These are phyloP conservation scores for Alternaria sp. DNA, from an alignment of 2,329 filamentous ascomycete species.

Conservation along the genomic window DNA sequence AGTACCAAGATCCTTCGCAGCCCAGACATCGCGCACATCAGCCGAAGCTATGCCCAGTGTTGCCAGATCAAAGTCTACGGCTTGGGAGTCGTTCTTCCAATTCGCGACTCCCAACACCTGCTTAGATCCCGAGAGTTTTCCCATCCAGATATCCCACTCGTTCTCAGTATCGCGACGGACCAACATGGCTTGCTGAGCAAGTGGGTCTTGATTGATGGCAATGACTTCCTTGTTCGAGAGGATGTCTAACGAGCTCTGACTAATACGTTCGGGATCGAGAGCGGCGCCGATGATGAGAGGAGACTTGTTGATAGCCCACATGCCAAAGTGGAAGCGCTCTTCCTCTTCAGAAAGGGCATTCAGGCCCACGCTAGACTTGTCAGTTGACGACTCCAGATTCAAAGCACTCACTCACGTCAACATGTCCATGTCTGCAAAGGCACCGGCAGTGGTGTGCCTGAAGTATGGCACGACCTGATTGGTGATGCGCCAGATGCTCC, in stretches of 20 bases:
- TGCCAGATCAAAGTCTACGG: slow-evolving; percentile 39
- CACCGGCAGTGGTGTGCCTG: slow-evolving; percentile 33
- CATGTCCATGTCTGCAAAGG: slow-evolving; percentile 53
- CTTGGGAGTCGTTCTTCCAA: slow-evolving; percentile 44
- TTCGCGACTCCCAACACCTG: slow-evolving; percentile 48
- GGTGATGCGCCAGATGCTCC: slow-evolving; percentile 42
- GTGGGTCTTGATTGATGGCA: slow-evolving; percentile 63
- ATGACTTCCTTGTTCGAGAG: slow-evolving; percentile 61
- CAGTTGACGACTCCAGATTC: background rate
- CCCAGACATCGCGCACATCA: slow-evolving; percentile 47
- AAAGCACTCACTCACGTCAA: slow-evolving; percentile 37
- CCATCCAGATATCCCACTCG: slow-evolving; percentile 48
- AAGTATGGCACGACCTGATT: slow-evolving; percentile 43
- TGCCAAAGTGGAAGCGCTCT: slow-evolving; percentile 54
- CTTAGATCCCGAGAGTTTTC: slow-evolving; percentile 44
- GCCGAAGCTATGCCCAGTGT: slow-evolving; percentile 43
- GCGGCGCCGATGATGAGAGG: slow-evolving; percentile 54
- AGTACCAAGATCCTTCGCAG: slow-evolving; percentile 26
- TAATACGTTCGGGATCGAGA: slow-evolving; percentile 34
- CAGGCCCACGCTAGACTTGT: slow-evolving; percentile 40
- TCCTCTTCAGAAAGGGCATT: slow-evolving; percentile 46
- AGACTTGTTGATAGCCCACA: slow-evolving; percentile 56
- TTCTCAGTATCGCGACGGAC: slow-evolving; percentile 49
- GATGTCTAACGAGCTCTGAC: slow-evolving; percentile 33
- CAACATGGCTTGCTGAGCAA: slow-evolving; percentile 60